Evolutionary conservation across 2,329 filamentous ascomycete species (phyloP).

Genomic region (Fusarium sp.): DNA sequence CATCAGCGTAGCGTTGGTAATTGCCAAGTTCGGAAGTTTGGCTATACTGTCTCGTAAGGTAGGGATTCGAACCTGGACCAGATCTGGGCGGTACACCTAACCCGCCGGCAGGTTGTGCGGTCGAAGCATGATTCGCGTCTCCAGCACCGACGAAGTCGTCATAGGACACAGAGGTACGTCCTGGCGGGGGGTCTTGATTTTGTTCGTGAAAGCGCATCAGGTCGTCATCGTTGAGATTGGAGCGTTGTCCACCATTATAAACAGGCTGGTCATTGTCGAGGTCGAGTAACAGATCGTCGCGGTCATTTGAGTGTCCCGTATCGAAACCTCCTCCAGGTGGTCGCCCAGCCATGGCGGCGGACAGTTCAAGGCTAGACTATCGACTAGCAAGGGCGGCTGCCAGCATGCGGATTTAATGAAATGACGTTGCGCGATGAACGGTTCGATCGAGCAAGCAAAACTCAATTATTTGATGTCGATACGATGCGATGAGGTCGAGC

Average conservation of each 20-base stretch:
- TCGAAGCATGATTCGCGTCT: constrained; percentile 57
- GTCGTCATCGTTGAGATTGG: constrained; percentile 83
- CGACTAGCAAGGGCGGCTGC: constrained; percentile 40
- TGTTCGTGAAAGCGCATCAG: constrained; percentile 79
- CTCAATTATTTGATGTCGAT: constrained; percentile 3
- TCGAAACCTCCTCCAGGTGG: constrained; percentile 58
- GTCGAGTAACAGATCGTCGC: constrained; percentile 75
- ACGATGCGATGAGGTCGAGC: constrained; percentile 25
- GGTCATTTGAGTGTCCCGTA: constrained; percentile 58
- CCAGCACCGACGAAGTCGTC: constrained; percentile 88
- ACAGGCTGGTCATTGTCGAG: constrained; percentile 74
- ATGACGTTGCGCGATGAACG: constrained; percentile 7
- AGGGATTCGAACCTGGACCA: constrained; percentile 50
- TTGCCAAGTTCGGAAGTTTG: constrained; percentile 87
- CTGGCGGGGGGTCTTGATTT: constrained; percentile 68
- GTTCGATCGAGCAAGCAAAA: neutral
- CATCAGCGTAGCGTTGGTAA: constrained; percentile 90
- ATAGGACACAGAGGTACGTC: constrained; percentile 89
- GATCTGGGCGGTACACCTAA: constrained; percentile 36
- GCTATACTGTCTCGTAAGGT: constrained; percentile 64
- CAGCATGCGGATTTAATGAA: constrained; percentile 47
- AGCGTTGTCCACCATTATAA: constrained; percentile 80
- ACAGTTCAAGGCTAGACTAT: constrained; percentile 48
- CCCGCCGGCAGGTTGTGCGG: constrained; percentile 52
- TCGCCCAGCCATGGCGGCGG: constrained; percentile 69